These are phyloP conservation scores for Takashimella tepidaria DNA, from an alignment of 1,284 basidiomycete species.

Conservation along the genomic window DNA sequence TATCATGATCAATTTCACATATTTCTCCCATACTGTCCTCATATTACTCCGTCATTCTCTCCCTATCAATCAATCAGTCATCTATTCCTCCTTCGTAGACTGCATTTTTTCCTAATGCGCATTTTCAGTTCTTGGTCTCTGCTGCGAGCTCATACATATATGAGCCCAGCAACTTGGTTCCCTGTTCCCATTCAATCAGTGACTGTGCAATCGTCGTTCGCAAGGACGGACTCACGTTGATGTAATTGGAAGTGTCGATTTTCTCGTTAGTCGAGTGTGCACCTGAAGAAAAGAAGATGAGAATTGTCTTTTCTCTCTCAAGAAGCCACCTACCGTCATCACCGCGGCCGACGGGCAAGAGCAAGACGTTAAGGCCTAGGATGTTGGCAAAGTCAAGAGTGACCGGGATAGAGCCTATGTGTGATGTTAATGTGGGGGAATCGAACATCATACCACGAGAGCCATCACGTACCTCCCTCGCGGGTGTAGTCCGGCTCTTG, in stretches of 20 bases:
- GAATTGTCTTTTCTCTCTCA: neutral
- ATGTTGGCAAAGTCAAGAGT: constrained; percentile 92
- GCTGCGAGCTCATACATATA: constrained; percentile 75
- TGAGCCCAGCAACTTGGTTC: constrained; percentile 69
- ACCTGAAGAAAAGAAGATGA: constrained; percentile 36
- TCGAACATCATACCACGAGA: no score
- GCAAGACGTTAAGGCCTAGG: constrained; percentile 63
- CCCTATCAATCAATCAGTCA: no score
- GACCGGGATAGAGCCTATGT: constrained; percentile 80
- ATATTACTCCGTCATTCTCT: no score
- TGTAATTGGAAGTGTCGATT: constrained; percentile 86
- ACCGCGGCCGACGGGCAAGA: constrained; percentile 87
- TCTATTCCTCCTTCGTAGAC: no score
- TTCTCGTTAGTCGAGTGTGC: constrained; percentile 89
- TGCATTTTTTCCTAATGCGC: no score
- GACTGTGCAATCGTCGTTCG: neutral
- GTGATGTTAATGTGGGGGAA: constrained; percentile 2
- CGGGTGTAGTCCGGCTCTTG: constrained; percentile 81
- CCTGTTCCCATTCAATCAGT: constrained; percentile 17
- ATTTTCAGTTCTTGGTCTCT: constrained; percentile 13
- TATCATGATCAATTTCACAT: no score
- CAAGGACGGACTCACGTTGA: constrained; percentile 54
- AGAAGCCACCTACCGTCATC: constrained; percentile 85
- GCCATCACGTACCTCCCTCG: constrained; percentile 78
- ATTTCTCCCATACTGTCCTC: no score